Base-by-base conservation (phyloP, 176 grass and related monocot genomes). In the Saccharum officinarum region DNA sequence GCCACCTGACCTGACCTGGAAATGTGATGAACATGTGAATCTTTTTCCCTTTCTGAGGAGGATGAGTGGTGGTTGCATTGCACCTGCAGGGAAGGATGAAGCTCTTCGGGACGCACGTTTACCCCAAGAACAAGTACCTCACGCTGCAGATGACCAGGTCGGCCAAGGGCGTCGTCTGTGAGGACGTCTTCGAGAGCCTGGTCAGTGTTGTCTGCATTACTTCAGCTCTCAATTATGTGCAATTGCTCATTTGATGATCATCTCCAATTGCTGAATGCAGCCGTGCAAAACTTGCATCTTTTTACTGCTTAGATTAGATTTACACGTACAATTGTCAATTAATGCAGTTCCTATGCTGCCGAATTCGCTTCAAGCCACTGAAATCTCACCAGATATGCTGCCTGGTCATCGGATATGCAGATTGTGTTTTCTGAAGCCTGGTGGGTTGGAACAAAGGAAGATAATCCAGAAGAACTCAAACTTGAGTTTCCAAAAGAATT, bases 111-210 rank as follows among this genome's bases (percentile, higher is more conserved):
- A 98, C 96, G n/a, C 93, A 98, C 60, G 83, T 92, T 54, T 98
- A 98, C 87, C 93, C 96, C 11, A 98, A 98, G 88, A 98, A 95
- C 89, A 98, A 98, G 86, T 98, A 98, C 82, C 87, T 98, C 45
- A 94, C 96, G 11, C 91, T 98, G 70, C 96, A 98, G 68, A 91
- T 98, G 82, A 92, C 81, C 2, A 91, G 82, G 66, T 98, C 96
- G 22, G 74, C 84, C 65, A 98, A 98, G 80, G 93, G 96, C 28
- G 89, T 98, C 38, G 78, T 75, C 47, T 95, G 93, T 61, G 96
- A 98, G 80, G 96, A 98, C 84, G 87, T 92, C 50, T 98, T 98
- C 75, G 93, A 98, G 75, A 98, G 96, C 80, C 70, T 98, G 91
- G 96, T 98, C 13, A 87, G 89, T 54, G 0, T 68, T 80, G 2